Conservation (phyloP, 495 filamentous ascomycete genomes). For the Lasiosphaeria hispida region DNA sequence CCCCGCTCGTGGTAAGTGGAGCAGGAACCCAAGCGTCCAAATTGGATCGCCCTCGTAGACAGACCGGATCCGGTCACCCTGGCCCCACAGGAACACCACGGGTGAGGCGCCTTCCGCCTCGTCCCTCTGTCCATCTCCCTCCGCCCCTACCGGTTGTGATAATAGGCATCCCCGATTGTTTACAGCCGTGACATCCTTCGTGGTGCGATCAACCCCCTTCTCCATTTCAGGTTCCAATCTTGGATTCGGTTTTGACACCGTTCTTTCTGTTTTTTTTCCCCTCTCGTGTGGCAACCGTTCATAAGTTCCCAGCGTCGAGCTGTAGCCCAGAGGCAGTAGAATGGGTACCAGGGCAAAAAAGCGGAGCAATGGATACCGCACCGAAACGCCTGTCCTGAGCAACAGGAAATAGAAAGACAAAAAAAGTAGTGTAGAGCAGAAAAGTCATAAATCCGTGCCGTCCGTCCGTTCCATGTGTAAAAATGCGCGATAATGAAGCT, state of each 20-base stretch:
- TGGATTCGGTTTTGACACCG: neutral
- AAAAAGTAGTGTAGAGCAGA: neutral
- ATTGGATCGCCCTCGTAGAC: too few species aligned
- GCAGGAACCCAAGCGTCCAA: too few species aligned
- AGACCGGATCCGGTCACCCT: too few species aligned
- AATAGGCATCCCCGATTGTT: neutral
- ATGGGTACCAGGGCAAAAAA: neutral
- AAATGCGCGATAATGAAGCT: neutral
- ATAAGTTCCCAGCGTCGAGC: neutral
- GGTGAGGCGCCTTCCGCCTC: too few species aligned
- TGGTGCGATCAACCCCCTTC: slow-evolving; percentile 1
- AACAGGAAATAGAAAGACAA: neutral
- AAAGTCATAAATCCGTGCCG: slow-evolving; percentile 11
- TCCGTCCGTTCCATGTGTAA: slow-evolving; percentile 9
- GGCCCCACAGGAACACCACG: too few species aligned
- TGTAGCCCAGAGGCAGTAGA: neutral
- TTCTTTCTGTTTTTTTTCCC: neutral
- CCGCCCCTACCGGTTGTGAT: too few species aligned
- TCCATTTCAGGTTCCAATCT: slow-evolving; percentile 11
- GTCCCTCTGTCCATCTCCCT: too few species aligned
- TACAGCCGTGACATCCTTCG: neutral
- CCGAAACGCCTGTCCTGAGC: slow-evolving; percentile 2
- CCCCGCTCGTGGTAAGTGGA: too few species aligned
- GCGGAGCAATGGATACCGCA: slow-evolving; percentile 6
- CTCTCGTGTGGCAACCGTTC: neutral